These are phyloP conservation scores for Ormosia semicastrata DNA, from an alignment of 306 rosid species.

Conservation along the genomic window DNA sequence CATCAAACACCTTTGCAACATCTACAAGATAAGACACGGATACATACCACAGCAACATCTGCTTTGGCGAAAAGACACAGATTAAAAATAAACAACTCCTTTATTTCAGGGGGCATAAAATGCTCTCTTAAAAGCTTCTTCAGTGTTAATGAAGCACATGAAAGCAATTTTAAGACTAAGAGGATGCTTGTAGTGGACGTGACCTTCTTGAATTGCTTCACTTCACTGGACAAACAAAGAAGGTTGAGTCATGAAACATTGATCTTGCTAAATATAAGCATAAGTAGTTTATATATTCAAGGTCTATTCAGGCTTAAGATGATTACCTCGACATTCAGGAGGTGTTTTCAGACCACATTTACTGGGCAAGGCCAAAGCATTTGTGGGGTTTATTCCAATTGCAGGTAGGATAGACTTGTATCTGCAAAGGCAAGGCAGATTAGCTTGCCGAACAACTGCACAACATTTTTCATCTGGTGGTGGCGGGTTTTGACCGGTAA, in stretches of 20 bases:
- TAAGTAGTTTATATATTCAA: background rate
- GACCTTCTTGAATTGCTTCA: conserved; percentile 29
- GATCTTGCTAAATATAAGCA: background rate
- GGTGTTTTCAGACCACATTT: conserved; percentile 58
- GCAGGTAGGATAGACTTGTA: conserved; percentile 48
- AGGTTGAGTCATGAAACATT: background rate
- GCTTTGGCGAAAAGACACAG: background rate
- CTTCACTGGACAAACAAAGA: conserved; percentile 28
- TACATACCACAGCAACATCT: background rate
- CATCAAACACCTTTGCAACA: background rate
- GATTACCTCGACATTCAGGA: conserved; percentile 48
- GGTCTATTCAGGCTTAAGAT: background rate
- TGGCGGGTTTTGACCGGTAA: conserved; percentile 42
- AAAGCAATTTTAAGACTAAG: background rate
- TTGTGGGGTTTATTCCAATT: conserved; percentile 46
- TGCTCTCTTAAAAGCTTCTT: conserved; percentile 16
- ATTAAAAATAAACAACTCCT: background rate
- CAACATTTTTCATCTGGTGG: conserved; percentile 54
- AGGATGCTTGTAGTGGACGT: background rate
- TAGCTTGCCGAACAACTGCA: conserved; percentile 37
- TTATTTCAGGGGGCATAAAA: background rate
- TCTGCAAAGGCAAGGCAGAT: conserved; percentile 55
- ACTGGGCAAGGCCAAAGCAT: conserved; percentile 61
- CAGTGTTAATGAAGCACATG: background rate
- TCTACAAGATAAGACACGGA: background rate